These are phyloP conservation scores for Thelonectria rubi DNA, from an alignment of 2,329 filamentous ascomycete genomes.

Conservation along the genomic window DNA sequence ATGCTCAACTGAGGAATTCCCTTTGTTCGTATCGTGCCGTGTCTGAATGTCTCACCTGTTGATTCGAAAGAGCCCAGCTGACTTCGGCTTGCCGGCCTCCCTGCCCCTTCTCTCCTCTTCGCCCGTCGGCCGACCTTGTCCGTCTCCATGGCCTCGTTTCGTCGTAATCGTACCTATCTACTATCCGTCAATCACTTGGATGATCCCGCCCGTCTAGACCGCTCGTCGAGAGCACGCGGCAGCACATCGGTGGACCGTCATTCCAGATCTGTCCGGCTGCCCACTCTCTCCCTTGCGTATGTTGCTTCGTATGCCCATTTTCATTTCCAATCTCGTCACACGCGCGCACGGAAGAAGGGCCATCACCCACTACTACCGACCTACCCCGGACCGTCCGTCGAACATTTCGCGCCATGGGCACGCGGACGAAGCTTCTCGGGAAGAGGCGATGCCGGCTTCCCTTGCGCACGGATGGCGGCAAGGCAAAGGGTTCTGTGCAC, in stretches of 20 bases:
- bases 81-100: no score
- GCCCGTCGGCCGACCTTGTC: not conserved
- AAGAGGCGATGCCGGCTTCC: not conserved
- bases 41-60: no score
- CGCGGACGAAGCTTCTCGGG: not conserved
- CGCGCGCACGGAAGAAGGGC: no score
- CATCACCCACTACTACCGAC: no score
- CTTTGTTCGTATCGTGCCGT: no score
- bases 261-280: not conserved
- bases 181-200: no score
- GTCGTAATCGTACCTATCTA: constrained; percentile 7
- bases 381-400: no score
- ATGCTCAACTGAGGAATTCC: no score
- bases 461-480: not conserved
- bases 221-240: not conserved
- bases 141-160: not conserved
- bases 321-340: no score
- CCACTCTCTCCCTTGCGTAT: not conserved
- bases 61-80: no score
- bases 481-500: not conserved
- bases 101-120: not conserved
- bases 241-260: not conserved
- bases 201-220: not conserved
- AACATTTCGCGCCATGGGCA: no score
- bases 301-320: not conserved